Percentiles rank a stretch among this genome's conserved stretches.
Evolutionary conservation across 1,139 yeast genomes (phyloP).

Genomic region (Candida smagusa): DNA sequence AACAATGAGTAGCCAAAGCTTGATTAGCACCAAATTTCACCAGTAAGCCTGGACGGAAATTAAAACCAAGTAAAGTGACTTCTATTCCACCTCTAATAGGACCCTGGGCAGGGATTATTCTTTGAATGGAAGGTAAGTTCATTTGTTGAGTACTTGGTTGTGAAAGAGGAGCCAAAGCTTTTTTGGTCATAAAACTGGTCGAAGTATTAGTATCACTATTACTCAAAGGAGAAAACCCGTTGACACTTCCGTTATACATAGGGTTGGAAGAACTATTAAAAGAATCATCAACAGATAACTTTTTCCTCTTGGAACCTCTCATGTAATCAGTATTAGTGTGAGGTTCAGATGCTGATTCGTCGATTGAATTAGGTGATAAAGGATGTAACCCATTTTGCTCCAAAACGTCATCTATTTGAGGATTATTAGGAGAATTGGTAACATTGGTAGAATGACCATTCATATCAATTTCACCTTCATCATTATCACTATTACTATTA

Average conservation of each 20-base stretch:
- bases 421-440: slow-evolving; percentile 4
- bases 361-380: slow-evolving; percentile 62
- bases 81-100: slow-evolving; percentile 95
- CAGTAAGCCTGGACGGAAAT: slow-evolving; percentile 75
- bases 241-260: slow-evolving; percentile 42
- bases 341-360: slow-evolving; percentile 64
- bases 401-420: slow-evolving; percentile 1
- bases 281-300: slow-evolving; percentile 44
- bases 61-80: slow-evolving; percentile 81
- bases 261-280: slow-evolving; percentile 37
- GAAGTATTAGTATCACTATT: slow-evolving; percentile 48
- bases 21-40: slow-evolving; percentile 84
- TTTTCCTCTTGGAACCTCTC: slow-evolving; percentile 40
- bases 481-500: slow-evolving; percentile 12
- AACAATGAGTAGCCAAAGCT: slow-evolving; percentile 88
- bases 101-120: slow-evolving; percentile 93
- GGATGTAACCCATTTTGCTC: slow-evolving; percentile 23
- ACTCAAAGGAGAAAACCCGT: slow-evolving; percentile 44
- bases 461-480: slow-evolving; percentile 4
- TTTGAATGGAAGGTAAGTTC: slow-evolving; percentile 59
- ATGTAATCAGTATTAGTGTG: slow-evolving; percentile 35
- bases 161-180: slow-evolving; percentile 14
- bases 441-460: slow-evolving; percentile 4
- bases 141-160: slow-evolving; percentile 14
- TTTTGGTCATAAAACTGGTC: slow-evolving; percentile 17